phyloP scores from a whole-genome alignment of 176 grass and related monocot species.

The Thinopyrum elongatum region DNA sequence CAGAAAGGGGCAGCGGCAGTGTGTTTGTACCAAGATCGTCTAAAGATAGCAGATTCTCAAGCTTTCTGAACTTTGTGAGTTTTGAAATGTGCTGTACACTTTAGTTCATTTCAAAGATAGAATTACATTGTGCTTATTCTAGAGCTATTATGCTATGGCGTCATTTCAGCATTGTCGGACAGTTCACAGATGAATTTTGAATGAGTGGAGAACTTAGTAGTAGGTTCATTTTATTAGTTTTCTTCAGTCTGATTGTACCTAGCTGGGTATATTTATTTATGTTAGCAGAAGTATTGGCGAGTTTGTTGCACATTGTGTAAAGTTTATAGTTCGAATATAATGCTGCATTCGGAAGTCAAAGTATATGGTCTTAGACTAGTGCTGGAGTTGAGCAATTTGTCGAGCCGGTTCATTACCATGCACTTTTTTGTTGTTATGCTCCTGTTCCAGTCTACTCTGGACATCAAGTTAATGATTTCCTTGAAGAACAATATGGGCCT shows the following conservation, averaged over 20 bases:
- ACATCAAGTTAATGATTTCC: conserved; percentile 10
- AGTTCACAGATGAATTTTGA: not conserved
- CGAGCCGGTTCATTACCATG: not conserved
- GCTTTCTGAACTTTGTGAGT: conserved; percentile 94
- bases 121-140: not conserved
- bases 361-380: not conserved
- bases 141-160: not conserved
- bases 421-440: conserved; percentile 1
- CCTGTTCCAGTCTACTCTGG: not conserved
- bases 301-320: not conserved
- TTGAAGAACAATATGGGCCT: not conserved
- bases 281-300: not conserved
- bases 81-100: conserved; percentile 3
- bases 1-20: conserved; percentile 39
- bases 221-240: not conserved
- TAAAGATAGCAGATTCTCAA: conserved; percentile 77
- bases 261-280: not conserved
- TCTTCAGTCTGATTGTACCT: not conserved
- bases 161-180: not conserved
- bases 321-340: not conserved
- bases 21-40: conserved; percentile 67
- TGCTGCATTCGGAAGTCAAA: conserved; percentile 18
- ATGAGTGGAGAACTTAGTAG: not conserved
- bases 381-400: conserved; percentile 6
- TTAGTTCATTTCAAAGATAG: conserved; percentile 6